Evolutionary conservation across 495 filamentous ascomycete genomes (phyloP).

Genomic region (Cryomyces minteri): DNA sequence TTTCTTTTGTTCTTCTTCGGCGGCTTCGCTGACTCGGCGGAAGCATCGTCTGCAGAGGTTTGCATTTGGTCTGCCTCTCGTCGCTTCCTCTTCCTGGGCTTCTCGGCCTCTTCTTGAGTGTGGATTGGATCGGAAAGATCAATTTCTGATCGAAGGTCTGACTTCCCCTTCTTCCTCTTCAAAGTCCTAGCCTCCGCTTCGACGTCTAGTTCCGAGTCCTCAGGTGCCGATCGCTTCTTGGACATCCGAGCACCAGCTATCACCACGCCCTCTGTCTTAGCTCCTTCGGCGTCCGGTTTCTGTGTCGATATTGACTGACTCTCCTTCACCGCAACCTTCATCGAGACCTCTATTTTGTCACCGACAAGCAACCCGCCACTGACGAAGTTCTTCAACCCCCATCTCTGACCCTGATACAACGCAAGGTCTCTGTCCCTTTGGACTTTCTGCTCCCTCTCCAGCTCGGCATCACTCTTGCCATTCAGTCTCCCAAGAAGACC

Average conservation of each 20-base stretch:
- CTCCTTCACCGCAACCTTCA: not conserved
- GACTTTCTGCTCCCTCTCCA: constrained; percentile 43
- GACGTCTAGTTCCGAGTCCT: too few relatives aligned
- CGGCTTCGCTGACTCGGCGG: constrained; percentile 10
- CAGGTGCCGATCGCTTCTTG: too few relatives aligned
- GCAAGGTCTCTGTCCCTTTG: constrained; percentile 44
- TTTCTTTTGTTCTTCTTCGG: constrained; percentile 1
- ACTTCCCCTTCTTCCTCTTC: constrained; percentile 3
- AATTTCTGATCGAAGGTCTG: too few relatives aligned
- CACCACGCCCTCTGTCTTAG: too few relatives aligned
- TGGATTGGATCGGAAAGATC: too few relatives aligned
- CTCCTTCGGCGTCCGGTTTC: too few relatives aligned
- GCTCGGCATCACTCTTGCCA: constrained; percentile 53
- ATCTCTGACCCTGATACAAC: constrained; percentile 48
- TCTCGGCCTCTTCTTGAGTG: not conserved
- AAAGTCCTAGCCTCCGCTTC: too few relatives aligned
- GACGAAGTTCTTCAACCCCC: constrained; percentile 62
- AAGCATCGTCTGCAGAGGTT: not conserved
- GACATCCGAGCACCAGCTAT: too few relatives aligned
- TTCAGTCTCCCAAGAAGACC: constrained; percentile 74
- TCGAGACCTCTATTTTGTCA: constrained; percentile 26
- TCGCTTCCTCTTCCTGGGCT: not conserved
- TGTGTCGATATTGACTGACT: constrained; percentile 2
- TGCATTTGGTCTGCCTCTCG: not conserved
- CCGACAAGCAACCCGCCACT: constrained; percentile 61